Evolutionary conservation across 2,329 filamentous ascomycete genomes (phyloP), one percentile per base, ranked within the genome.

Genomic region (Zymoseptoria ardabiliae): DNA sequence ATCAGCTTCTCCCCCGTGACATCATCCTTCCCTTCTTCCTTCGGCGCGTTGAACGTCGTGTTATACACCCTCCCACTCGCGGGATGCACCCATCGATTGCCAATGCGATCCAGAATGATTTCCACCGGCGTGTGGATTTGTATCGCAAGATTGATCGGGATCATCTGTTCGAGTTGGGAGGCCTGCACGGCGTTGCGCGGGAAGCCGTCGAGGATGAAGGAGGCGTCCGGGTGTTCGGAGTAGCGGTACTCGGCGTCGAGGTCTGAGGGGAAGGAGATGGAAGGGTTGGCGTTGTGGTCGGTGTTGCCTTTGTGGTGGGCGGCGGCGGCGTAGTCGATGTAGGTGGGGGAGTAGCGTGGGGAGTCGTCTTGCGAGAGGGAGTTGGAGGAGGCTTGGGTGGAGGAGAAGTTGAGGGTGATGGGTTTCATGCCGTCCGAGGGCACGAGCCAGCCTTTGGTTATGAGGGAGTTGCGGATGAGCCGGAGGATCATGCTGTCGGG

Each of bases 131-230:
- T 97, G 71, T 88, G 83, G 67, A 97, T 81, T 58, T 89, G 91
- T 60, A 97, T 87, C 54, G 91, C 94, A 62, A 97, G 83, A 75
- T 99, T 99, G 73, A 99, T 92, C n/a, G 93, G 91, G 30, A 97
- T 84, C 35, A 97, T 81, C 52, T 79, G 77, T 72, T 96, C 91
- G 53, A 97, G 82, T 59, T 86, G 86, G 50, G 77, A 74, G 25
- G 92, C 94, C 76, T 99, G 94, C 2, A 79, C 72, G 0, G 89
- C 88, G 6, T 90, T 99, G 65, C 94, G 88, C 2, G 94, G 94
- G 75, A 97, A 99, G 17, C 94, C 94, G 73, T 99, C 94, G 56
- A 99, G 87, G 64, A 99, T 89, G 74, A 97, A 97, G 0, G 91
- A 96, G 8, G 91, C 91, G 0, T 85, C 79, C 0, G 91, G 89